These are phyloP conservation scores for Camellia oleifera DNA, from an alignment of 179 eudicot genomes.

Conservation along the genomic window DNA sequence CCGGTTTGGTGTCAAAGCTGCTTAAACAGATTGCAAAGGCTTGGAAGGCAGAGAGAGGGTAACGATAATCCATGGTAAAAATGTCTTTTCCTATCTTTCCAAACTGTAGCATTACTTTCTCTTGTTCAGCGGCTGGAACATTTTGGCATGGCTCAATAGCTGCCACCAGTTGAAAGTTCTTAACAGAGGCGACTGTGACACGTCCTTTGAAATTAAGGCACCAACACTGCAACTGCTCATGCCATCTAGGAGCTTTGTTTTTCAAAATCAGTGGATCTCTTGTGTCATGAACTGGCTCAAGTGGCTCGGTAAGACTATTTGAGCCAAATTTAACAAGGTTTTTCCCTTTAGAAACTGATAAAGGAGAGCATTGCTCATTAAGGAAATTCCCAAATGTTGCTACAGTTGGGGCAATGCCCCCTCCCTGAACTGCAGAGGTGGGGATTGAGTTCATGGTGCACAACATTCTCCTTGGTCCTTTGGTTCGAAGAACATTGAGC, in stretches of 20 bases:
- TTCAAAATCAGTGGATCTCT: constrained; percentile 37
- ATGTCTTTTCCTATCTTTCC: constrained; percentile 66
- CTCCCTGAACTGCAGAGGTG: constrained; percentile 36
- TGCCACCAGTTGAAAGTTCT: constrained; percentile 65
- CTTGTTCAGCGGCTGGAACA: constrained; percentile 42
- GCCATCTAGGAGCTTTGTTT: constrained; percentile 60
- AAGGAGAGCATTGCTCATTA: constrained; percentile 16
- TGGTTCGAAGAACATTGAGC: constrained; percentile 50
- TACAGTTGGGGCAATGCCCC: constrained; percentile 43
- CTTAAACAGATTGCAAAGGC: constrained; percentile 59
- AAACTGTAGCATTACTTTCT: constrained; percentile 51
- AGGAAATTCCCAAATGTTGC: constrained; percentile 22
- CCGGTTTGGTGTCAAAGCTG: constrained; percentile 62
- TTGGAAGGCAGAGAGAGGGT: constrained; percentile 58
- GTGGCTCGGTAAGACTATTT: neutral
- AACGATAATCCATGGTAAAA: constrained; percentile 58
- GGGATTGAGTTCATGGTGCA: constrained; percentile 50
- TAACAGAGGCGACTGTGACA: constrained; percentile 64
- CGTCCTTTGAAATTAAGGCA: constrained; percentile 63
- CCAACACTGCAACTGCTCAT: constrained; percentile 64
- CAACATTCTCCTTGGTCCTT: constrained; percentile 62
- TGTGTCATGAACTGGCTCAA: neutral
- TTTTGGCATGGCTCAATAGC: constrained; percentile 32
- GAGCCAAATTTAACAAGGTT: constrained; percentile 12
- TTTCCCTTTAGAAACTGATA: constrained; percentile 14